Evolutionary conservation across 106 monocot genomes (phyloP).

Genomic region (Dendrobium catenatum): DNA sequence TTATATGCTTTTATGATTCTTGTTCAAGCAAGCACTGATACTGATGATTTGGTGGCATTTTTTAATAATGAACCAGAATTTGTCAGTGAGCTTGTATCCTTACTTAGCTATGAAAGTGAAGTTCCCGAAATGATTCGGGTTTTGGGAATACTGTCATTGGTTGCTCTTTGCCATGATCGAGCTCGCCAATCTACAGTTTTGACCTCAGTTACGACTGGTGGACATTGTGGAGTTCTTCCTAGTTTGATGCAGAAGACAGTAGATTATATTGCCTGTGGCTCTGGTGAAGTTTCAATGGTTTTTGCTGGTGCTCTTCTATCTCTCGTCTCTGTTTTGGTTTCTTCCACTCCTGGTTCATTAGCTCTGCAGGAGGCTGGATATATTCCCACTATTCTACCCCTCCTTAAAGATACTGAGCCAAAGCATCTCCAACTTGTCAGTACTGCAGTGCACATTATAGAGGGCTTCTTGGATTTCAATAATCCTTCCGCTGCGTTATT

Average conservation of each 20-base stretch:
- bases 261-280: conserved; percentile 39
- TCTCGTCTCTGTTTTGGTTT: conserved; percentile 56
- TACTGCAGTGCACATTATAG: conserved; percentile 58
- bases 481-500: conserved; percentile 60
- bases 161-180: conserved; percentile 59
- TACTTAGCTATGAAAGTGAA: conserved; percentile 60
- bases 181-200: conserved; percentile 49
- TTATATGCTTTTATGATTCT: conserved; percentile 68
- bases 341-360: conserved; percentile 72
- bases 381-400: conserved; percentile 64
- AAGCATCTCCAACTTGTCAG: conserved; percentile 63
- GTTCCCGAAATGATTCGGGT: conserved; percentile 62
- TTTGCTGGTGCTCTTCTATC: conserved; percentile 70
- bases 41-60: conserved; percentile 50
- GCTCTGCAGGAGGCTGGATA: conserved; percentile 70
- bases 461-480: conserved; percentile 70
- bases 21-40: conserved; percentile 53
- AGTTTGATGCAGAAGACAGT: conserved; percentile 72
- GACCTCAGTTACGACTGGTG: conserved; percentile 48
- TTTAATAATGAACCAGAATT: conserved; percentile 80
- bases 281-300: conserved; percentile 34
- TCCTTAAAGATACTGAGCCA: conserved; percentile 59
- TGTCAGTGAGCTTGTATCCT: conserved; percentile 55
- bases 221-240: conserved; percentile 55
- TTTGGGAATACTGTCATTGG: conserved; percentile 52